These are phyloP conservation scores for Platanthera zijinensis DNA, from an alignment of 106 monocot species.

Conservation along the genomic window DNA sequence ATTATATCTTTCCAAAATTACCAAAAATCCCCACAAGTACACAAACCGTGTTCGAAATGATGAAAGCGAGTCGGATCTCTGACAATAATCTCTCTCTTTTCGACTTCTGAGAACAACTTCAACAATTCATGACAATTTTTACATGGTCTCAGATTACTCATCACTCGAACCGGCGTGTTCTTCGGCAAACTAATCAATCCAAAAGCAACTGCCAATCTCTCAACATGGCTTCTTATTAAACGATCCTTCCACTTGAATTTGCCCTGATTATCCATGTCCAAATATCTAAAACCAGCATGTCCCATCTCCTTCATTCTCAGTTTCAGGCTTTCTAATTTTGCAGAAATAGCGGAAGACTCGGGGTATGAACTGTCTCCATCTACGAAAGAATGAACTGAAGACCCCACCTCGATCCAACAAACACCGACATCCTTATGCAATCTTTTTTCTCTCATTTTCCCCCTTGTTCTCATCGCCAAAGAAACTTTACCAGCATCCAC, in stretches of 20 bases:
- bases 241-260: slow-evolving; percentile 13
- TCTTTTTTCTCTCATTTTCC: slow-evolving; percentile 46
- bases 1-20: slow-evolving; percentile 5
- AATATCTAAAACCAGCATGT: slow-evolving; percentile 2
- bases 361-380: slow-evolving; percentile 14
- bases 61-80: slow-evolving; percentile 46
- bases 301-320: slow-evolving; percentile 15
- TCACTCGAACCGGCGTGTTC: slow-evolving; percentile 22
- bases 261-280: slow-evolving; percentile 16
- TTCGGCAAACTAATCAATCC: slow-evolving; percentile 25
- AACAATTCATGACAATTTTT: slow-evolving; percentile 27
- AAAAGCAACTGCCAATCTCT: slow-evolving; percentile 34
- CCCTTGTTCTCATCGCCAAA: slow-evolving; percentile 54
- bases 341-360: slow-evolving; percentile 11
- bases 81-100: slow-evolving; percentile 43
- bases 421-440: slow-evolving; percentile 29
- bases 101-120: slow-evolving; percentile 38
- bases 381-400: slow-evolving; percentile 22
- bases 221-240: slow-evolving; percentile 31
- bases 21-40: slow-evolving; percentile 50
- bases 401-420: slow-evolving; percentile 46
- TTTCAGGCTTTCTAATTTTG: slow-evolving; percentile 25
- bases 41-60: slow-evolving; percentile 30
- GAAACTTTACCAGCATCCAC: slow-evolving; percentile 29
- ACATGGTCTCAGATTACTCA: slow-evolving; percentile 38